A percentile compares a stretch with the other conserved stretches of the same genome.
Conservation (phyloP, 768 basidiomycete genomes). For the Amanita muscaria region DNA sequence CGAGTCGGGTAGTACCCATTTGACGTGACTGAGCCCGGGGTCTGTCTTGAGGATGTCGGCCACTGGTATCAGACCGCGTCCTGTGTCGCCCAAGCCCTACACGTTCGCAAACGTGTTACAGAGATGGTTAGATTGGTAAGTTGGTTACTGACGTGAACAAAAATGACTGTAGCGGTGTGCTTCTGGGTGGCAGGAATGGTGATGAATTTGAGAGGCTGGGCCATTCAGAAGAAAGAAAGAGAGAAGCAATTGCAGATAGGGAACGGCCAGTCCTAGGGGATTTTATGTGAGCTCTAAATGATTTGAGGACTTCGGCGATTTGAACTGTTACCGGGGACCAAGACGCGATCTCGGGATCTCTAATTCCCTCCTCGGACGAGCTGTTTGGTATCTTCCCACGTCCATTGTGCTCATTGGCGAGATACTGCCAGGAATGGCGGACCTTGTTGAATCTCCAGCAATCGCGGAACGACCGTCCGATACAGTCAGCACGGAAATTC, state of each 20-base stretch:
- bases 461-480: background rate
- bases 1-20: constrained; percentile 87
- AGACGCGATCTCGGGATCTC: background rate
- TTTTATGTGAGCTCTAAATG: too few relatives aligned
- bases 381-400: too few relatives aligned
- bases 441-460: background rate
- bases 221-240: constrained; percentile 13
- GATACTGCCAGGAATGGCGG: background rate
- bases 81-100: constrained; percentile 71
- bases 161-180: constrained; percentile 84
- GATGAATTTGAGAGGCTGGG: constrained; percentile 37
- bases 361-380: background rate
- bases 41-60: constrained; percentile 56
- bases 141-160: constrained; percentile 63
- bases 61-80: constrained; percentile 69
- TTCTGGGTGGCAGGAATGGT: constrained; percentile 44
- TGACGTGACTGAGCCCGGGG: constrained; percentile 57
- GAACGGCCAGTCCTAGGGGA: constrained; percentile 3
- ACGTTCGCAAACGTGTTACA: constrained; percentile 2
- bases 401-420: too few relatives aligned
- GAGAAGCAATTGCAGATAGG: too few relatives aligned
- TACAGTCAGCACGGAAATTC: background rate
- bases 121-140: constrained; percentile 5
- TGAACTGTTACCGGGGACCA: constrained; percentile 20
- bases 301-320: constrained; percentile 14